These are phyloP conservation scores for Claviceps pusilla DNA, from an alignment of 2,329 filamentous ascomycete genomes.

Conservation along the genomic window DNA sequence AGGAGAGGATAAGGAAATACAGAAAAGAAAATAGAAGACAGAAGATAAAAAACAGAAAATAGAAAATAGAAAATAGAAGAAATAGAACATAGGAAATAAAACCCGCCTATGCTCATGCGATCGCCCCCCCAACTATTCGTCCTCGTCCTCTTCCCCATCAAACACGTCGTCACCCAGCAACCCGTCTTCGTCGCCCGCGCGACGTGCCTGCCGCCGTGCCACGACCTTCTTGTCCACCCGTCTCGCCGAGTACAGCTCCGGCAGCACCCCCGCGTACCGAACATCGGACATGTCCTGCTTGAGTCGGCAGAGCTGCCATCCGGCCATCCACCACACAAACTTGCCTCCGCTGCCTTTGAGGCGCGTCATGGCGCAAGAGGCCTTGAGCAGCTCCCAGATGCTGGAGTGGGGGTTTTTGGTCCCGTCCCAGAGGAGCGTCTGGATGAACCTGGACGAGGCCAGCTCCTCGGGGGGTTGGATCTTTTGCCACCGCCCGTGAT, in stretches of 20 bases:
- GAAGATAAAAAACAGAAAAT: too few relatives aligned
- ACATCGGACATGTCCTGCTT: constrained; percentile 21
- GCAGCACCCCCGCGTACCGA: constrained; percentile 18
- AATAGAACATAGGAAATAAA: neutral
- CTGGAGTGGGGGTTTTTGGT: constrained; percentile 14
- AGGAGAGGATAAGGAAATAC: too few relatives aligned
- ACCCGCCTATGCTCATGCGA: neutral
- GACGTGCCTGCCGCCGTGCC: constrained; percentile 7
- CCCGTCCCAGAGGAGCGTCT: constrained; percentile 14
- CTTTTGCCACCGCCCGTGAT: constrained; percentile 27
- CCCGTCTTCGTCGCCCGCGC: constrained; percentile 13
- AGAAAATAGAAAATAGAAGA: too few relatives aligned
- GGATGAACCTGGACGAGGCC: constrained; percentile 13
- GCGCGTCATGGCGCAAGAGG: constrained; percentile 31
- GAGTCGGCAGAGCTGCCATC: constrained; percentile 31
- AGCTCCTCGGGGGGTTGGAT: constrained; percentile 22
- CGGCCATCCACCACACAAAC: constrained; percentile 34
- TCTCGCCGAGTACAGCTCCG: constrained; percentile 21
- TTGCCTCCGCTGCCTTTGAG: constrained; percentile 8
- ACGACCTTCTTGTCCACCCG: constrained; percentile 22
- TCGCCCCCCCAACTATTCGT: neutral
- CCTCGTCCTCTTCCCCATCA: neutral
- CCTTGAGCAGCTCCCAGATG: constrained; percentile 35
- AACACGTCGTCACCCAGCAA: neutral
- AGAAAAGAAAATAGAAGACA: too few relatives aligned